Evolutionary conservation across 345 rosid genomes (phyloP).

Genomic region (Hibiscus syriacus): DNA sequence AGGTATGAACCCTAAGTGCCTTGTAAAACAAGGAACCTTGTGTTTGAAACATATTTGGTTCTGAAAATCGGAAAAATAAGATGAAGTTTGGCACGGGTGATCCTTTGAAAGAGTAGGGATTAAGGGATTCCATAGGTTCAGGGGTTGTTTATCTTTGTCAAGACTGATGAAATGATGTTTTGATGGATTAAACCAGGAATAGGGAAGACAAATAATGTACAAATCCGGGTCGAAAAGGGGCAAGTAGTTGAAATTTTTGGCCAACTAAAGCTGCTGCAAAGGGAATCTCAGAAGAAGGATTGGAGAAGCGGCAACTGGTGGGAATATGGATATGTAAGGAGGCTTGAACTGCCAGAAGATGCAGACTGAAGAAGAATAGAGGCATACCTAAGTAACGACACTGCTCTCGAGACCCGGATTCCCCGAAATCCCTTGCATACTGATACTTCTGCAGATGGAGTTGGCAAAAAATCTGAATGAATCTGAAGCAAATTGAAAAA

Average conservation of each 20-base stretch:
- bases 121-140: not conserved
- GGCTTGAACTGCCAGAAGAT: conserved; percentile 80
- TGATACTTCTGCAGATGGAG: not conserved
- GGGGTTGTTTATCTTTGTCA: not conserved
- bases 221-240: conserved; percentile 48
- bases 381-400: conserved; percentile 32
- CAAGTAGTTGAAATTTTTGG: conserved; percentile 75
- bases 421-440: conserved; percentile 25
- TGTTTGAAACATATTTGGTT: not conserved
- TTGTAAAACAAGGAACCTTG: not conserved
- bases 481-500: conserved; percentile 13
- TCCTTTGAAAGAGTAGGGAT: too few relatives aligned
- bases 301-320: conserved; percentile 89
- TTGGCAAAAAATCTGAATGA: not conserved
- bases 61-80: not conserved
- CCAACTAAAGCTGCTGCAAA: conserved; percentile 48
- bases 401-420: conserved; percentile 51
- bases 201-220: conserved; percentile 35
- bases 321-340: conserved; percentile 74
- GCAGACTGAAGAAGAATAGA: conserved; percentile 52
- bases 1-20: not conserved
- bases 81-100: not conserved
- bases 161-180: not conserved
- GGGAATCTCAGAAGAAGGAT: conserved; percentile 39
- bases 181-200: conserved; percentile 28